Evolutionary conservation across 1,139 yeast species (phyloP), one percentile per base, ranked within the genome.

Genomic region (Yamadazyma siamensis): DNA sequence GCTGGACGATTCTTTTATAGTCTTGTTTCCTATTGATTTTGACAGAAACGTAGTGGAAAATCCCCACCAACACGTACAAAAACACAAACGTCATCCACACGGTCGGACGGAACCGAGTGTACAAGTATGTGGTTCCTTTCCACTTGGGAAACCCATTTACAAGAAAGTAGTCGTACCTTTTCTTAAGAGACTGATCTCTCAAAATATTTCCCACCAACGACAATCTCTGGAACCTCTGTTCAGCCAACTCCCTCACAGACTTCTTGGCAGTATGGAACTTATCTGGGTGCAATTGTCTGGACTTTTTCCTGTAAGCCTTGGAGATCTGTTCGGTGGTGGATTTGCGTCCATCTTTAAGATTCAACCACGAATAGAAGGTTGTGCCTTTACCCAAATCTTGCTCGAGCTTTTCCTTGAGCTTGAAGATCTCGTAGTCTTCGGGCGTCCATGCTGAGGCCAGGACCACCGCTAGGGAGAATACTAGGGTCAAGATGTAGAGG

Each of bases 111-210:
- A 75, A 80, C 47, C 71, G 65, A 26, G 73, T 56, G 40, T 73
- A 75, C 32, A 60, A 64, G 50, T 73, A 77, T 0, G 68, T 74
- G 2, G 73, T 60, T 0, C 73, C 75, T 36, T 73, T 77, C 76
- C 85, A 86, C 36, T 71, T 70, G 4, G 98, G 99, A 58, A 91
- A 91, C 3, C 98, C 99, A 44, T 80, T 75, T 23, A 73, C 66
- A 35, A 84, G 64, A 58, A 86, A 91, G 56, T 80, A 89, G 54
- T 91, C 97, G 54, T 91, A 91, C 12, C 91, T 69, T 41, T 80
- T 81, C 38, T 82, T 76, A 36, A 74, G 70, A 7, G 75, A 67
- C 29, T 75, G 72, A 35, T 67, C 72, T 39, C 88, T 65, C 36
- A 89, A 69, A 34, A 88, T 80, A 47, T 82, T 75, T 27, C 87